Conservation (phyloP, 495 filamentous ascomycete species). For the Penicillium manginii region DNA sequence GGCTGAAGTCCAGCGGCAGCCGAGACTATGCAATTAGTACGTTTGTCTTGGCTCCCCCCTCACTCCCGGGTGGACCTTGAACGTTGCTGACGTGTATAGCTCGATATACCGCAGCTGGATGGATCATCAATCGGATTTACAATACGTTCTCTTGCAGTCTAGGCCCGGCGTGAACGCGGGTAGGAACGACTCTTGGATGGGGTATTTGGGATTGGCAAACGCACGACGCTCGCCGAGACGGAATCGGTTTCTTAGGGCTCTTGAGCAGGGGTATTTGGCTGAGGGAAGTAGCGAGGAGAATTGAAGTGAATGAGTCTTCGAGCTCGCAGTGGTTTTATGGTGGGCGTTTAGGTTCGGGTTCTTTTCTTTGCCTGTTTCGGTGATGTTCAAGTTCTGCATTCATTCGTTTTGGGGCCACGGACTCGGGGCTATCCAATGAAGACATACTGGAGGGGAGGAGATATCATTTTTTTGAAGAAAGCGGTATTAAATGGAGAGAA, state of each 20-base stretch:
- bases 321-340: no score
- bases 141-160: background rate
- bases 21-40: background rate
- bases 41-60: background rate
- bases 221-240: background rate
- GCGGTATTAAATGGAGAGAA: no score
- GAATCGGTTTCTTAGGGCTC: background rate
- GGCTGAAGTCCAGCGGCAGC: background rate
- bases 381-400: no score
- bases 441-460: no score
- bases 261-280: slow-evolving; percentile 1
- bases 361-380: no score
- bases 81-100: background rate
- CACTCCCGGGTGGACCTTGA: no score
- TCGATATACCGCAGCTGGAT: background rate
- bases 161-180: background rate
- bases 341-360: background rate
- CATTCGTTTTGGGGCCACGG: no score
- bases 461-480: no score
- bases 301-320: no score
- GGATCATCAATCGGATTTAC: background rate
- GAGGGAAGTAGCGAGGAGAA: background rate
- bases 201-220: background rate
- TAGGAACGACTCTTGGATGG: background rate
- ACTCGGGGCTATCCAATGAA: no score